phyloP scores from a whole-genome alignment of 495 filamentous ascomycete species.

The Barbatosphaeria neglecta region DNA sequence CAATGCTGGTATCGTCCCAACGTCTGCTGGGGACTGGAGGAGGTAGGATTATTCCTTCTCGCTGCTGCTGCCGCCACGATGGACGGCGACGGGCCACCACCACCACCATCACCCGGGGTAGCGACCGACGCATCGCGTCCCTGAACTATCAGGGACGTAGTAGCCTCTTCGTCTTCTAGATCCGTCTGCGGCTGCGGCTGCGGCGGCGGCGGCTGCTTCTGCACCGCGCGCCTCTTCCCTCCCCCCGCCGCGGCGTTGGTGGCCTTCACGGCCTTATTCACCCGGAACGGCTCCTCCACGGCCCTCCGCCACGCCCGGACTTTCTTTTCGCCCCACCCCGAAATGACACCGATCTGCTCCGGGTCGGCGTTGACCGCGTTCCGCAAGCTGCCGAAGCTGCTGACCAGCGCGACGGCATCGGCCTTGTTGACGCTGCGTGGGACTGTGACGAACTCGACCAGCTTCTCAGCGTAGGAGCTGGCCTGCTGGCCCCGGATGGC shows the following conservation, averaged over 20 bases:
- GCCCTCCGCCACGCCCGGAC: constrained; percentile 70
- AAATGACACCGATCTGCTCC: constrained; percentile 69
- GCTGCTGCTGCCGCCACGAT: too few species aligned
- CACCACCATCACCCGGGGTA: too few species aligned
- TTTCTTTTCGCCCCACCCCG: constrained; percentile 94
- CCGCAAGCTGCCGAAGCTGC: constrained; percentile 75
- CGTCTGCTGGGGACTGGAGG: background rate
- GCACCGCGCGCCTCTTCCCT: constrained; percentile 12
- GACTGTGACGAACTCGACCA: constrained; percentile 89
- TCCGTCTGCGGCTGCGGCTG: too few species aligned
- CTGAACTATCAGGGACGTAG: too few species aligned
- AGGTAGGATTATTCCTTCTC: too few species aligned
- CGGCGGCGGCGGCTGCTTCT: too few species aligned
- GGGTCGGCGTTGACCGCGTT: constrained; percentile 77
- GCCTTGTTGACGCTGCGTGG: constrained; percentile 88
- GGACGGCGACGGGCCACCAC: constrained; percentile 10
- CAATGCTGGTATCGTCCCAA: background rate
- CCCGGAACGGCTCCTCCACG: constrained; percentile 74
- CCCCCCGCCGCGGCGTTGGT: constrained; percentile 16
- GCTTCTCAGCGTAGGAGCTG: constrained; percentile 68
- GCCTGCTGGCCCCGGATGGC: constrained; percentile 75
- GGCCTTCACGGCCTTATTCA: constrained; percentile 54
- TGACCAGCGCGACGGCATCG: constrained; percentile 77
- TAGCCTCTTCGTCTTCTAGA: too few species aligned
- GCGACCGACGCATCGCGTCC: too few species aligned